Conservation (phyloP, 352 stramenopile genomes). For the Albugo laibachii region DNA sequence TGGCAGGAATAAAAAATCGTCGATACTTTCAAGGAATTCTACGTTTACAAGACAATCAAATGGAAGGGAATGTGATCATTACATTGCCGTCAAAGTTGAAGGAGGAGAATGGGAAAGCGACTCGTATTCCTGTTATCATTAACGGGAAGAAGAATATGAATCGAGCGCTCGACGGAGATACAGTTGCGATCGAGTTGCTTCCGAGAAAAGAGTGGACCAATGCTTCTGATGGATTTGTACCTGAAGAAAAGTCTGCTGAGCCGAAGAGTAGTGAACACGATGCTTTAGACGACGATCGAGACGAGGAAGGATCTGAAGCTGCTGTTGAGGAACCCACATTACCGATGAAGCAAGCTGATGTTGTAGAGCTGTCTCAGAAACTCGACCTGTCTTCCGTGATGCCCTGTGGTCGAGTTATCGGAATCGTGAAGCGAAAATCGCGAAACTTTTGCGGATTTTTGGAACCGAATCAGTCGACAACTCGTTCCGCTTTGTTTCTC, state of each 20-base stretch:
- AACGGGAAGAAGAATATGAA: slow-evolving; percentile 85
- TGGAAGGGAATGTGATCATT: slow-evolving; percentile 66
- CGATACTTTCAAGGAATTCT: slow-evolving; percentile 79
- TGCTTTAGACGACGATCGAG: slow-evolving; percentile 14
- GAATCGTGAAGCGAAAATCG: slow-evolving; percentile 87
- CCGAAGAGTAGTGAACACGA: slow-evolving; percentile 24
- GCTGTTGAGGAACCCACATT: slow-evolving; percentile 42
- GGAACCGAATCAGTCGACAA: slow-evolving; percentile 34
- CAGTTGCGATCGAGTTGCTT: slow-evolving; percentile 92
- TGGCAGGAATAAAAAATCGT: slow-evolving; percentile 73
- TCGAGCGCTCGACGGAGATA: slow-evolving; percentile 92
- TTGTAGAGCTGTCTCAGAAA: slow-evolving; percentile 28
- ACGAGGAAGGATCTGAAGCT: slow-evolving; percentile 11
- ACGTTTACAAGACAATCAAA: slow-evolving; percentile 74
- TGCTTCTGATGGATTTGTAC: slow-evolving; percentile 33
- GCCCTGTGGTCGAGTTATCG: slow-evolving; percentile 69
- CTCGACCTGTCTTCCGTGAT: slow-evolving; percentile 18
- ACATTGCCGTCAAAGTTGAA: slow-evolving; percentile 6
- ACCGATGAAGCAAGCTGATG: slow-evolving; percentile 28
- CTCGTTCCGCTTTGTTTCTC: slow-evolving; percentile 35
- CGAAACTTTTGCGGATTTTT: slow-evolving; percentile 88
- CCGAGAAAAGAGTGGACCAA: slow-evolving; percentile 65
- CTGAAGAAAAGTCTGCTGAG: slow-evolving; percentile 13
- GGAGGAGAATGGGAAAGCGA: slow-evolving; percentile 17
- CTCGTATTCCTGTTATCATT: slow-evolving; percentile 48